Conservation (phyloP, 1,284 basidiomycete genomes). For the Flammula alnicola region DNA sequence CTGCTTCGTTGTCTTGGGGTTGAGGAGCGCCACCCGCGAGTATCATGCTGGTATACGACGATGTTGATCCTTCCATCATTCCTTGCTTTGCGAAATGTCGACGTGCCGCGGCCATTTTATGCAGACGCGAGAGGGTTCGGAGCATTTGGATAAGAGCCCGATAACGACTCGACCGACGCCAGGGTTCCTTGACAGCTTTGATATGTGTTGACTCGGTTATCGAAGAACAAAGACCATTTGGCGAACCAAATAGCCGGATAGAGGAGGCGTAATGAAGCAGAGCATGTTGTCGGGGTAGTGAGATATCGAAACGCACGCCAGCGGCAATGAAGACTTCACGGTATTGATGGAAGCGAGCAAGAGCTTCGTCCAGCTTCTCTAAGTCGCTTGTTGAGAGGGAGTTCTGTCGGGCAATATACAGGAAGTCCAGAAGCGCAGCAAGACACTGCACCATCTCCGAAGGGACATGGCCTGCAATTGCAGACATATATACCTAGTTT, state of each 20-base stretch:
- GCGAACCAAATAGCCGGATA: constrained; percentile 33
- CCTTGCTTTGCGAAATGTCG: constrained; percentile 1
- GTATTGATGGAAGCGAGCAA: constrained; percentile 34
- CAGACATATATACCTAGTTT: constrained; percentile 31
- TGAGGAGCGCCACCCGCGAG: too few relatives aligned
- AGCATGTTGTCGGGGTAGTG: constrained; percentile 33
- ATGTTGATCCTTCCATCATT: neutral
- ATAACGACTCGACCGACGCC: constrained; percentile 33
- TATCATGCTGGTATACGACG: too few relatives aligned
- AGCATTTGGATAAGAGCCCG: constrained; percentile 38
- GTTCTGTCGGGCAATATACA: constrained; percentile 31
- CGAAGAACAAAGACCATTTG: constrained; percentile 29
- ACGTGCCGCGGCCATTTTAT: constrained; percentile 31
- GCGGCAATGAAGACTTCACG: constrained; percentile 35
- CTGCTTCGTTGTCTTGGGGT: too few relatives aligned
- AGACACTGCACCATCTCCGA: constrained; percentile 27
- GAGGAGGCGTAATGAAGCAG: constrained; percentile 29
- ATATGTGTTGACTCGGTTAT: constrained; percentile 36
- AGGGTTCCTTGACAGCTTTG: constrained; percentile 39
- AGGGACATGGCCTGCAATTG: constrained; percentile 32
- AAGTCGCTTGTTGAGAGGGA: constrained; percentile 29
- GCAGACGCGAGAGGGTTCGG: constrained; percentile 27
- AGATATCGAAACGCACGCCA: constrained; percentile 23
- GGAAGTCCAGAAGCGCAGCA: constrained; percentile 29
- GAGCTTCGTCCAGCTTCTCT: constrained; percentile 23